Conservation (phyloP, 805 yeast genomes). For the Candida taoyuanica region DNA sequence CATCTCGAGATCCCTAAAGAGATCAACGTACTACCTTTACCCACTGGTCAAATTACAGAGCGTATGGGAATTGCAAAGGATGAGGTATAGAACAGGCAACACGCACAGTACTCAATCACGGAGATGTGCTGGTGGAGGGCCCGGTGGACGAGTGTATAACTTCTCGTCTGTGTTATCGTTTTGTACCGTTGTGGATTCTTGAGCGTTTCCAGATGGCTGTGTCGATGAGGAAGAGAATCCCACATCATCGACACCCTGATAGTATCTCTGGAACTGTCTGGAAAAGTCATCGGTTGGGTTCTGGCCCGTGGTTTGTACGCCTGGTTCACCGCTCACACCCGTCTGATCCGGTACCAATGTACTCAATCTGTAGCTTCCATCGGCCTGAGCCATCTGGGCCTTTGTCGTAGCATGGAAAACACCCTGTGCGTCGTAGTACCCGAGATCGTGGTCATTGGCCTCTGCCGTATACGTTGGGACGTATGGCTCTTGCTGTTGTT, state of each 20-base stretch:
- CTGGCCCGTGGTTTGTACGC: constrained; percentile 15
- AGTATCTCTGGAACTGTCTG: constrained; percentile 26
- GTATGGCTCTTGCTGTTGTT: constrained; percentile 41
- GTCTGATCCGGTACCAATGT: constrained; percentile 24
- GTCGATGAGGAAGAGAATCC: neutral
- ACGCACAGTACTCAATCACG: neutral
- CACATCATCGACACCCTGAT: neutral
- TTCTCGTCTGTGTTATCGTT: constrained; percentile 1
- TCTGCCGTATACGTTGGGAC: constrained; percentile 68
- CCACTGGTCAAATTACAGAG: too few species aligned
- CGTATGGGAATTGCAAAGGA: too few species aligned
- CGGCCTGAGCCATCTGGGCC: constrained; percentile 19
- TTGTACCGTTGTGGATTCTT: neutral
- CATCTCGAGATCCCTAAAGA: too few species aligned
- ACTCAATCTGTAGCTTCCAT: constrained; percentile 13
- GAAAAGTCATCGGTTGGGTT: constrained; percentile 18
- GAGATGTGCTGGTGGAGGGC: constrained; percentile 26
- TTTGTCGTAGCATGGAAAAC: constrained; percentile 32
- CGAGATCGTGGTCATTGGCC: constrained; percentile 71
- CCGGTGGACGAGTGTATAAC: constrained; percentile 19
- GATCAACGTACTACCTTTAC: too few species aligned
- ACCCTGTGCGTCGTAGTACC: constrained; percentile 38
- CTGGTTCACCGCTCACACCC: constrained; percentile 14
- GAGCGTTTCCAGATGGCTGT: neutral
- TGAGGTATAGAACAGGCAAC: too few species aligned